Evolutionary conservation across 148 eudicot species (phyloP).

Genomic region (Silene conica): DNA sequence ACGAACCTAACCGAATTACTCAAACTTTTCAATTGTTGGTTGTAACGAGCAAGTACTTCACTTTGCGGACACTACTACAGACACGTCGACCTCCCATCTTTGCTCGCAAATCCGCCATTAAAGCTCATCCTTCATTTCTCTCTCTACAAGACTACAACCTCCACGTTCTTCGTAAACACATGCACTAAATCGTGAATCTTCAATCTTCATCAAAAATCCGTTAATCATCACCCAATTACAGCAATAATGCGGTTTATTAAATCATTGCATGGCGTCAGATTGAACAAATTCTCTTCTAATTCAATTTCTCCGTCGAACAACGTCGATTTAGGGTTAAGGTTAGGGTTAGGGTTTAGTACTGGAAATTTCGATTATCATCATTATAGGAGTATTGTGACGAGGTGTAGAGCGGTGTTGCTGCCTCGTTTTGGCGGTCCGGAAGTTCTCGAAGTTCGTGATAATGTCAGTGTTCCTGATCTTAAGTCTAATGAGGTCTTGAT

Average conservation of each 20-base stretch:
- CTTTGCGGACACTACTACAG: conserved; percentile 34
- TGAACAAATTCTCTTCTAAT: conserved; percentile 15
- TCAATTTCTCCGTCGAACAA: conserved; percentile 14
- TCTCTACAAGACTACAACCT: background rate
- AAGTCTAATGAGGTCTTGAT: conserved; percentile 77
- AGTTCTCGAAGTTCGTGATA: conserved; percentile 56
- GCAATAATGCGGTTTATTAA: conserved; percentile 48
- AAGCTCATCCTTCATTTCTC: conserved; percentile 21
- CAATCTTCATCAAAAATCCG: background rate
- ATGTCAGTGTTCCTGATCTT: conserved; percentile 69
- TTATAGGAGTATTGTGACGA: conserved; percentile 45
- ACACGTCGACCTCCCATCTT: conserved; percentile 34
- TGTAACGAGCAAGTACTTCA: background rate
- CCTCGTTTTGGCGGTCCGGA: conserved; percentile 87
- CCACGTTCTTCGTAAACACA: background rate
- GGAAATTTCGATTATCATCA: background rate
- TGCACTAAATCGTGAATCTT: background rate
- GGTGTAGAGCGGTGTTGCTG: conserved; percentile 75
- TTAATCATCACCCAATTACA: background rate
- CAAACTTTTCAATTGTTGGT: background rate
- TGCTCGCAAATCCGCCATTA: conserved; percentile 12
- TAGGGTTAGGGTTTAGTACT: conserved; percentile 31
- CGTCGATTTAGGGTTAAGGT: conserved; percentile 28
- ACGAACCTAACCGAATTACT: background rate
- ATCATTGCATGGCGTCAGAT: conserved; percentile 22